A percentile compares a stretch with the other conserved stretches of the same genome.
These are phyloP conservation scores for Suhomyces panamericanus DNA, from an alignment of 1,139 yeast genomes.

Conservation along the genomic window DNA sequence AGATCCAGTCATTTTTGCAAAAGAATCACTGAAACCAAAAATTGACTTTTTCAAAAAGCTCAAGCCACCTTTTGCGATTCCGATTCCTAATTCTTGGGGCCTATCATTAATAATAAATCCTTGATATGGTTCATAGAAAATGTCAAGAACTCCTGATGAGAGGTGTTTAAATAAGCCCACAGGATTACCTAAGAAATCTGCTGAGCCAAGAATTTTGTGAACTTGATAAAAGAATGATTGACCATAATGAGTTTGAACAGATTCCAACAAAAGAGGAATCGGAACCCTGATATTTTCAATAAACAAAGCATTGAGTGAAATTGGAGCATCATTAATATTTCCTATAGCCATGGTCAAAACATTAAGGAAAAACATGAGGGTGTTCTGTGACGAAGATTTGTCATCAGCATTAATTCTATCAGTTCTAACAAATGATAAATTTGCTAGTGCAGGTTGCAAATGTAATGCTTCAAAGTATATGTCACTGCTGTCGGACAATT, in stretches of 20 bases:
- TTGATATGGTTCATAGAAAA: slow-evolving; percentile 95
- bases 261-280: slow-evolving; percentile 66
- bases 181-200: slow-evolving; percentile 95
- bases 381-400: slow-evolving; percentile 57
- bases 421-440: slow-evolving; percentile 88
- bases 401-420: slow-evolving; percentile 70
- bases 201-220: slow-evolving; percentile 92
- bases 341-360: slow-evolving; percentile 96
- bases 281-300: slow-evolving; percentile 91
- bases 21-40: slow-evolving; percentile 90
- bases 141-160: slow-evolving; percentile 93
- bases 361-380: slow-evolving; percentile 75
- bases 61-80: slow-evolving; percentile 92
- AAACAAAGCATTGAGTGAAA: slow-evolving; percentile 79
- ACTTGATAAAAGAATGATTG: slow-evolving; percentile 91
- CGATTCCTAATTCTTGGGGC: slow-evolving; percentile 94
- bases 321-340: slow-evolving; percentile 95
- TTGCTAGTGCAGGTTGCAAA: slow-evolving; percentile 86
- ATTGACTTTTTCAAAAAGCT: slow-evolving; percentile 93
- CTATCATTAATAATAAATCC: slow-evolving; percentile 93
- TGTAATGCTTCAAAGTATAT: slow-evolving; percentile 91
- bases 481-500: slow-evolving; percentile 62
- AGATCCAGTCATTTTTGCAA: slow-evolving; percentile 91
- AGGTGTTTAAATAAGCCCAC: slow-evolving; percentile 92
- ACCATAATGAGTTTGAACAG: slow-evolving; percentile 82